phyloP scores from a whole-genome alignment of 768 basidiomycete genomes.

The Leccinum uliginosum region DNA sequence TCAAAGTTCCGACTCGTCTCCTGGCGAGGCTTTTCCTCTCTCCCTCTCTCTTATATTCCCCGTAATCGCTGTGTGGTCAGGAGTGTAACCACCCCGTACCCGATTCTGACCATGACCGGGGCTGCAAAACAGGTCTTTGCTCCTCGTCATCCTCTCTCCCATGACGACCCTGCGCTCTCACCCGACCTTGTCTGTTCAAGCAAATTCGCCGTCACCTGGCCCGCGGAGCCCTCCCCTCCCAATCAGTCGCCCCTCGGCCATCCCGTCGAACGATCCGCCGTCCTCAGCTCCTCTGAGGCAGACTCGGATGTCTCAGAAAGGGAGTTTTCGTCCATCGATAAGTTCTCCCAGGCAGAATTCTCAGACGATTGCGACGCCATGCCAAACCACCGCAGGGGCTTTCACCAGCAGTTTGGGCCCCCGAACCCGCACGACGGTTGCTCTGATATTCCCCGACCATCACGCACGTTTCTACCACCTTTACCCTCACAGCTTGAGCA shows the following conservation, averaged over 20 bases:
- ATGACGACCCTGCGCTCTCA: conserved; percentile 39
- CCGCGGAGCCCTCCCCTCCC: conserved; percentile 40
- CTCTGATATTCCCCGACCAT: conserved; percentile 49
- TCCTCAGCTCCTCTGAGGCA: conserved; percentile 47
- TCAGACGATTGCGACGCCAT: conserved; percentile 30
- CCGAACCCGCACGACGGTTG: conserved; percentile 21
- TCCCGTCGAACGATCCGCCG: conserved; percentile 36
- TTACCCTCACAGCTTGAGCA: conserved; percentile 74
- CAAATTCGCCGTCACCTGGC: conserved; percentile 61
- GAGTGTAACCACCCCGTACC: conserved; percentile 9
- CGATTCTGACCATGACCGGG: conserved; percentile 23
- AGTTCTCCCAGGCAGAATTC: conserved; percentile 28
- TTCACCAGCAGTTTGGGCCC: conserved; percentile 24
- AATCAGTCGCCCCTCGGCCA: conserved; percentile 32
- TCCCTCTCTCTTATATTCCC: conserved; percentile 10
- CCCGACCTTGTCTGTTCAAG: conserved; percentile 46
- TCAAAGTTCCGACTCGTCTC: conserved; percentile 17
- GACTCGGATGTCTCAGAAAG: conserved; percentile 51
- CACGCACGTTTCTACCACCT: conserved; percentile 76
- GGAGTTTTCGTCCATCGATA: conserved; percentile 31
- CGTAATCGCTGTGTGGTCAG: conserved; percentile 3
- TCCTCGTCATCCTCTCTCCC: conserved; percentile 44
- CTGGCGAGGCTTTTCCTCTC: conserved; percentile 24
- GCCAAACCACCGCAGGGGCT: conserved; percentile 19
- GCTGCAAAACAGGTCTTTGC: conserved; percentile 37